Conservation (phyloP, 495 filamentous ascomycete genomes). For the Beverwykella pulmonaria region DNA sequence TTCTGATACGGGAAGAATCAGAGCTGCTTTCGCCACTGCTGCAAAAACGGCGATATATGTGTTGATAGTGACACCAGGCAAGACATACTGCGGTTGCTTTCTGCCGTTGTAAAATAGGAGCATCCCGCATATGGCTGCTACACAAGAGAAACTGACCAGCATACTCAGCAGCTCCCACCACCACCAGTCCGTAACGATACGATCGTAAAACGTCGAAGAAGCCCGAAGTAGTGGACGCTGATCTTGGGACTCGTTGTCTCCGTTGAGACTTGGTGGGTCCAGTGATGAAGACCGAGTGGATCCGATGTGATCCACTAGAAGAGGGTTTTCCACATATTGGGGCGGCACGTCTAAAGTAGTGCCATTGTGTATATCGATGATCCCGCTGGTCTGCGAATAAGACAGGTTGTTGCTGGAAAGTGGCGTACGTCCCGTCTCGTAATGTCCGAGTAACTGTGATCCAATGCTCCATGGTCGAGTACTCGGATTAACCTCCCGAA, state of each 20-base stretch:
- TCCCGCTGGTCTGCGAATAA: constrained; percentile 6
- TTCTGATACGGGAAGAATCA: constrained; percentile 32
- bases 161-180: constrained; percentile 31
- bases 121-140: constrained; percentile 22
- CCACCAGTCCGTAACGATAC: constrained; percentile 33
- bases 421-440: neutral
- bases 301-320: neutral
- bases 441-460: constrained; percentile 7
- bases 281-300: neutral
- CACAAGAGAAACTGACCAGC: constrained; percentile 12
- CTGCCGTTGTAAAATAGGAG: constrained; percentile 18
- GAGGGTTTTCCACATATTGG: neutral
- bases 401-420: neutral
- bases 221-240: constrained; percentile 11
- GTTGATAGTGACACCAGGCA: constrained; percentile 26
- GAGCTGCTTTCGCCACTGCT: constrained; percentile 25
- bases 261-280: neutral
- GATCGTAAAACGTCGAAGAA: constrained; percentile 23
- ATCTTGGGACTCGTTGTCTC: neutral
- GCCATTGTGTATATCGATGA: constrained; percentile 9
- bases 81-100: constrained; percentile 14
- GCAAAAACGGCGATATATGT: constrained; percentile 29
- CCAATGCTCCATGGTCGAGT: constrained; percentile 7
- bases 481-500: neutral
- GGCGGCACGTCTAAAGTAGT: neutral